These are phyloP conservation scores for Taphrina wiesneri DNA, from an alignment of 1,139 yeast genomes.

Conservation along the genomic window DNA sequence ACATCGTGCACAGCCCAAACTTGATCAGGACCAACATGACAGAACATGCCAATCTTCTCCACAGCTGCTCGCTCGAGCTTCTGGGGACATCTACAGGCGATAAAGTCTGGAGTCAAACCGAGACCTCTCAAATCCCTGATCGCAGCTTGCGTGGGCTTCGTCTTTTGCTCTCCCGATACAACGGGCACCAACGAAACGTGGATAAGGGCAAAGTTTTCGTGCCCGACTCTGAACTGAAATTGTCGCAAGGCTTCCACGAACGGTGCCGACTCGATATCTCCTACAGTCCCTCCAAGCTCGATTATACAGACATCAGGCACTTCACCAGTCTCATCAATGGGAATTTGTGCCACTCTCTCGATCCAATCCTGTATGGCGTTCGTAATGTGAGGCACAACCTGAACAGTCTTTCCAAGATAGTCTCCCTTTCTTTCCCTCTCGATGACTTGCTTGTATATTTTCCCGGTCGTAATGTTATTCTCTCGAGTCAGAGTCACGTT, in stretches of 20 bases:
- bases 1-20: conserved; percentile 97
- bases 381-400: conserved; percentile 97
- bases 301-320: conserved; percentile 91
- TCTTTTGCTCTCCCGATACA: conserved; percentile 96
- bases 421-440: conserved; percentile 96
- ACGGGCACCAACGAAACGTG: conserved; percentile 97
- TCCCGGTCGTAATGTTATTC: conserved; percentile 98
- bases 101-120: conserved; percentile 93
- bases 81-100: conserved; percentile 95
- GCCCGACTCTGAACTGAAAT: conserved; percentile 95
- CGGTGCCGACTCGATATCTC: conserved; percentile 98
- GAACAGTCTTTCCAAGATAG: conserved; percentile 98
- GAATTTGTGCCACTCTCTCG: conserved; percentile 84
- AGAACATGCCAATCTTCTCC: conserved; percentile 96
- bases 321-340: conserved; percentile 88
- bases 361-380: conserved; percentile 99
- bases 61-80: conserved; percentile 78
- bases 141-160: conserved; percentile 99
- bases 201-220: conserved; percentile 88
- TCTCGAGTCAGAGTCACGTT: conserved; percentile 89
- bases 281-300: conserved; percentile 98
- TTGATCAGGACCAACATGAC: conserved; percentile 97
- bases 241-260: conserved; percentile 98
- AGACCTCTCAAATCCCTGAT: conserved; percentile 91
- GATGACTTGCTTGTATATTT: conserved; percentile 89